Conservation (phyloP, 495 filamentous ascomycete species). For the Mycothermus thermophilus region DNA sequence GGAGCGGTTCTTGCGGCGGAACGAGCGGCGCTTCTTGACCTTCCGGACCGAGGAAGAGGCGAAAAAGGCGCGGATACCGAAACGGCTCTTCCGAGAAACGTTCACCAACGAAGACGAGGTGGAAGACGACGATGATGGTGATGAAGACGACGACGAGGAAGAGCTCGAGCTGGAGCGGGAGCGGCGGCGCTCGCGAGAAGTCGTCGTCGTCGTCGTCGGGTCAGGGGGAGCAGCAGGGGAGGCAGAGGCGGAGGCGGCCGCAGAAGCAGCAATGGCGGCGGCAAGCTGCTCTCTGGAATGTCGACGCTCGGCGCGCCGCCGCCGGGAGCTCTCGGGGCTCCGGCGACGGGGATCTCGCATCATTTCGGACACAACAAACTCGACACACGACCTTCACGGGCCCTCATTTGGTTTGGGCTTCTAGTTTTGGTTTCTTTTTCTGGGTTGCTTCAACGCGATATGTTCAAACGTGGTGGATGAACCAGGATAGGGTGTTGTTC, state of each 20-base stretch:
- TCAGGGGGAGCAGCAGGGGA: background rate
- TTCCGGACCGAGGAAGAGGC: constrained; percentile 24
- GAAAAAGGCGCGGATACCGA: constrained; percentile 32
- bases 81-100: constrained; percentile 29
- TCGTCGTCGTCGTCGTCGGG: no score
- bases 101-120: constrained; percentile 35
- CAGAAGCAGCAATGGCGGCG: constrained; percentile 21
- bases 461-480: no score
- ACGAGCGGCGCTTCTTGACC: constrained; percentile 29
- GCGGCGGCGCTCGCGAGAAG: constrained; percentile 16
- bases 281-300: constrained; percentile 33
- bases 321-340: constrained; percentile 36
- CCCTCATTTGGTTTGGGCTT: constrained; percentile 13
- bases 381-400: constrained; percentile 8
- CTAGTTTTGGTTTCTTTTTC: constrained; percentile 2
- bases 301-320: constrained; percentile 34
- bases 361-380: constrained; percentile 16
- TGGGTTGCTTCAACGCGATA: no score
- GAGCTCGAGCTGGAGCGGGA: constrained; percentile 26
- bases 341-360: constrained; percentile 34
- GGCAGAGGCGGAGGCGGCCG: constrained; percentile 5
- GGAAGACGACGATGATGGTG: constrained; percentile 25
- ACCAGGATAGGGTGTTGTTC: constrained; percentile 1
- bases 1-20: constrained; percentile 33
- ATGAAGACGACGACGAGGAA: constrained; percentile 29